phyloP scores from a whole-genome alignment of 164 flowering plant genomes.

The Piper betle region DNA sequence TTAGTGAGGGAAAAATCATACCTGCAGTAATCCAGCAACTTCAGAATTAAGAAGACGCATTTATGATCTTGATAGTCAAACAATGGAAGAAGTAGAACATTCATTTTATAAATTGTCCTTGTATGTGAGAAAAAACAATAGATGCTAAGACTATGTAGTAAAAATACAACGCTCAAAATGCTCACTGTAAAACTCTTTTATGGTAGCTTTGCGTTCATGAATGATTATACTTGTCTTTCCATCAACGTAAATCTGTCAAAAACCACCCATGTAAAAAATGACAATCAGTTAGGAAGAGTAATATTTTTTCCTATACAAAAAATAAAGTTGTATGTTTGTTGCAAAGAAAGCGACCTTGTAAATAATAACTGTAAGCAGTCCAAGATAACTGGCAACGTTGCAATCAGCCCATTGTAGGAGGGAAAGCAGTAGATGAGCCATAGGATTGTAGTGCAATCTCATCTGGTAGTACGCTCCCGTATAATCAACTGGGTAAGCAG shows the following conservation, averaged over 20 bases:
- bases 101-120: neutral
- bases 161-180: neutral
- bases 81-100: neutral
- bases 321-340: neutral
- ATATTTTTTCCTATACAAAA: too few relatives aligned
- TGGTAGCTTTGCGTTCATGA: slow-evolving; percentile 81
- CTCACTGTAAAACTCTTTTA: slow-evolving; percentile 79
- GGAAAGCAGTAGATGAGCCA: slow-evolving; percentile 73
- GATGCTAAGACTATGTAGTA: too few relatives aligned
- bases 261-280: too few relatives aligned
- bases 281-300: too few relatives aligned
- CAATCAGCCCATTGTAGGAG: slow-evolving; percentile 94
- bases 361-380: slow-evolving; percentile 73
- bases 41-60: neutral
- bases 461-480: slow-evolving; percentile 87
- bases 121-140: neutral
- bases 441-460: slow-evolving; percentile 84
- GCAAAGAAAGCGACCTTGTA: slow-evolving; percentile 36
- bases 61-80: neutral
- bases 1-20: slow-evolving; percentile 74
- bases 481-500: slow-evolving; percentile 61
- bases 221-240: slow-evolving; percentile 78
- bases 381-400: slow-evolving; percentile 82
- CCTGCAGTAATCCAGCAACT: slow-evolving; percentile 24
- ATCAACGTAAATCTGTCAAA: slow-evolving; percentile 59